These are phyloP conservation scores for Saturnispora ahearnii DNA, from an alignment of 805 yeast genomes.

Conservation along the genomic window DNA sequence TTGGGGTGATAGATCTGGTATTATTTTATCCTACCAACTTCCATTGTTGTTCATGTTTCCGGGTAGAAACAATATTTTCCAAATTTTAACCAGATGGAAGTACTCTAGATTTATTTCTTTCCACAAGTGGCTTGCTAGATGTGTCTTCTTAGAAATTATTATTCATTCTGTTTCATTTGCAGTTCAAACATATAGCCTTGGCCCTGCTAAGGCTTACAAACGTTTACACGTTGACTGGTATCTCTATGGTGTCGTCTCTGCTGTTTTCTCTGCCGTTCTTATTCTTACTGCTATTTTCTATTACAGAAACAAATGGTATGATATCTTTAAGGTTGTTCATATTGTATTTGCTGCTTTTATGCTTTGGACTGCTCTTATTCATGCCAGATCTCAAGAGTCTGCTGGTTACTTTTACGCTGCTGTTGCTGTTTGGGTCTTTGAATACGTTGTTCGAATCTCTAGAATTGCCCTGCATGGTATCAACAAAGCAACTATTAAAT, in stretches of 20 bases:
- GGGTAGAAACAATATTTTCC: slow-evolving; percentile 53
- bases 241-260: slow-evolving; percentile 29
- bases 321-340: slow-evolving; percentile 50
- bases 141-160: slow-evolving; percentile 32
- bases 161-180: slow-evolving; percentile 34
- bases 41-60: slow-evolving; percentile 52
- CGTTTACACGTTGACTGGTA: slow-evolving; percentile 26
- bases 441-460: slow-evolving; percentile 39
- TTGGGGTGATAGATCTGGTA: slow-evolving; percentile 45
- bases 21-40: slow-evolving; percentile 36
- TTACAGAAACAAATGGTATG: slow-evolving; percentile 51
- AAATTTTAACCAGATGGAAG: slow-evolving; percentile 51
- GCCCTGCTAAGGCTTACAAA: slow-evolving; percentile 11
- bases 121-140: slow-evolving; percentile 51
- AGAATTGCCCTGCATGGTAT: slow-evolving; percentile 32
- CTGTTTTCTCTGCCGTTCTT: slow-evolving; percentile 24
- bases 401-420: slow-evolving; percentile 29
- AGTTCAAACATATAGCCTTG: slow-evolving; percentile 18
- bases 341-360: slow-evolving; percentile 45
- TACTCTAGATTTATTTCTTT: slow-evolving; percentile 45
- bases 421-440: slow-evolving; percentile 45
- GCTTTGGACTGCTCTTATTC: slow-evolving; percentile 50
- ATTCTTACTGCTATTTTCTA: slow-evolving; percentile 19
- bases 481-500: slow-evolving; percentile 23
- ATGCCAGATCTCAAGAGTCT: slow-evolving; percentile 33